Evolutionary conservation across 2,329 filamentous ascomycete genomes (phyloP).

Genomic region (Cordyceps cicadae): DNA sequence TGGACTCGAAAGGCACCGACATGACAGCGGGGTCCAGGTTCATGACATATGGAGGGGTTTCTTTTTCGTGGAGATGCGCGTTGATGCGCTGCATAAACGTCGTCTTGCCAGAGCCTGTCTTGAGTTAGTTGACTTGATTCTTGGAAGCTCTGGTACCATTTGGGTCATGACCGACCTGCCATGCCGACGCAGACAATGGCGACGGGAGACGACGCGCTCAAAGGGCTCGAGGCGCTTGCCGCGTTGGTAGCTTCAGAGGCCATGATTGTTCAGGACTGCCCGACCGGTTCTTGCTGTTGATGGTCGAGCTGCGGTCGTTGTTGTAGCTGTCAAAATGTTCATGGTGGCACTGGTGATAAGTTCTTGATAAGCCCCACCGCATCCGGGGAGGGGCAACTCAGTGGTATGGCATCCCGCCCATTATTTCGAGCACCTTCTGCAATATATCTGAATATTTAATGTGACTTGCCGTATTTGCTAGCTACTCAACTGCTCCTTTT

Average conservation of each 20-base stretch:
- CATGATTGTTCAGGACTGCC: conserved; percentile 18
- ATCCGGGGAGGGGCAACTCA: not conserved
- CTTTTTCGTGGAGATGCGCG: conserved; percentile 75
- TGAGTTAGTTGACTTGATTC: conserved; percentile 1
- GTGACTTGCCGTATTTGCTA: not conserved
- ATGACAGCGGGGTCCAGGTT: conserved; percentile 95
- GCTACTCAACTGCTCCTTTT: not conserved
- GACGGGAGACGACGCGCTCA: conserved; percentile 47
- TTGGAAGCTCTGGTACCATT: not conserved
- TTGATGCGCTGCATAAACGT: conserved; percentile 99
- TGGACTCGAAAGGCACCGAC: conserved; percentile 87
- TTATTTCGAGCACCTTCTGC: not conserved
- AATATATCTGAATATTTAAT: not conserved
- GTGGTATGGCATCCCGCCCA: not conserved
- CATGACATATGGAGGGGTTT: conserved; percentile 82
- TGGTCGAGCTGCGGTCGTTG: not conserved
- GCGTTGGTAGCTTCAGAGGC: conserved; percentile 25
- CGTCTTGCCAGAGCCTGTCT: conserved; percentile 84
- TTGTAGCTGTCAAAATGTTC: conserved; percentile 3
- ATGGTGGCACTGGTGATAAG: conserved; percentile 2
- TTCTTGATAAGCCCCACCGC: conserved; percentile 8
- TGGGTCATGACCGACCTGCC: conserved; percentile 54
- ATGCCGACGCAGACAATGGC: conserved; percentile 93
- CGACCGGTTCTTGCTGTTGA: not conserved
- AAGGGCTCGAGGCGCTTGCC: conserved; percentile 20